Conservation (phyloP, 1,284 basidiomycete genomes). For the Rhodofomes roseus region DNA sequence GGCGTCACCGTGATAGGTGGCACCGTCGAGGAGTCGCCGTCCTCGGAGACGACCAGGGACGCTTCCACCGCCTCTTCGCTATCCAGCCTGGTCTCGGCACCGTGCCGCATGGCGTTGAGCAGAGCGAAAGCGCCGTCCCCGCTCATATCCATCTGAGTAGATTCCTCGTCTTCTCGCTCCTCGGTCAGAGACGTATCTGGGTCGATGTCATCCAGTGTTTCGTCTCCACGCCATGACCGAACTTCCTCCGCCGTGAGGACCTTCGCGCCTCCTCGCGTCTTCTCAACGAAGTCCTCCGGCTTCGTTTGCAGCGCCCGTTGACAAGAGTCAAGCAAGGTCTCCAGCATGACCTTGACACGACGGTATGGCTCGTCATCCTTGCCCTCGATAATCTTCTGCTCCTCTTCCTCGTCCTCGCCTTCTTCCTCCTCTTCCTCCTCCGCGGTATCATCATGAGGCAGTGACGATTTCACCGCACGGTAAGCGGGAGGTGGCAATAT, state of each 20-base stretch:
- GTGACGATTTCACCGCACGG: slow-evolving; percentile 48
- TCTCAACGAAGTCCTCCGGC: slow-evolving; percentile 46
- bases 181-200: slow-evolving; percentile 22
- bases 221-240: slow-evolving; percentile 48
- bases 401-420: slow-evolving; percentile 36
- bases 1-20: slow-evolving; percentile 42
- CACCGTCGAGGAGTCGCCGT: slow-evolving; percentile 16
- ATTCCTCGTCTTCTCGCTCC: slow-evolving; percentile 16
- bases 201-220: slow-evolving; percentile 10
- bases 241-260: slow-evolving; percentile 72
- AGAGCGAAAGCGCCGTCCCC: background rate
- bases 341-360: slow-evolving; percentile 58
- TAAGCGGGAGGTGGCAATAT: slow-evolving; percentile 66
- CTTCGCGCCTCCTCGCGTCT: slow-evolving; percentile 46
- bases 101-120: slow-evolving; percentile 26
- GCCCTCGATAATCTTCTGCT: slow-evolving; percentile 28
- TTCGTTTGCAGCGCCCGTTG: slow-evolving; percentile 58
- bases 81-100: slow-evolving; percentile 24
- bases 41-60: slow-evolving; percentile 15
- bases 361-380: slow-evolving; percentile 50
- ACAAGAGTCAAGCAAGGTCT: slow-evolving; percentile 58
- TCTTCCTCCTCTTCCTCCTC: slow-evolving; percentile 37
- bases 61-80: slow-evolving; percentile 24
- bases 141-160: background rate
- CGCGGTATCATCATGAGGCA: slow-evolving; percentile 36